Evolutionary conservation across 2,329 filamentous ascomycete genomes (phyloP), one percentile per base, ranked within the genome.

Genomic region (Karstenula rhodostoma): DNA sequence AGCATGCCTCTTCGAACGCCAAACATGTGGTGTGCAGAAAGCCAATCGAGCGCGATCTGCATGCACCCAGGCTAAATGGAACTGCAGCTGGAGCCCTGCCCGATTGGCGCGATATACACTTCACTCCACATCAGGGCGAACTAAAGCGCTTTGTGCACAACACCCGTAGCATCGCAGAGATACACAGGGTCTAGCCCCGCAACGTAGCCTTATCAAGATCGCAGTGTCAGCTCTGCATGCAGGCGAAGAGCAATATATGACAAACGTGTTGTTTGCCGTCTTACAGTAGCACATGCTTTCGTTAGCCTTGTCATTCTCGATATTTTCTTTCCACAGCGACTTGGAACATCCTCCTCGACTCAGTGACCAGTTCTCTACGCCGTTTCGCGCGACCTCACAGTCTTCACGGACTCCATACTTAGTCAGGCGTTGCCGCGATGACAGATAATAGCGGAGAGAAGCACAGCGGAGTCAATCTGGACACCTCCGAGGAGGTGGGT

Each of bases 31-130:
- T 12, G 23, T 27, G 12, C 44, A 17, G 17, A 27, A 10, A 22
- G 22, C 12, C 44, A 47, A 47, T 22, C 23, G 23, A 47, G 23
- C 10, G 17, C 27, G 10, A 17, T n/a, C 12, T 47, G 23, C 15
- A 46, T 46, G 43, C 43, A 46, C 44, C 44, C 12, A 29, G 44
- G 50, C 33, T 43, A 53, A 53, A 43, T 53, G 17, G 33, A 29
- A 9, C 35, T 25, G 33, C 50, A 33, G 50, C 33, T 43, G 35
- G 19, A 22, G 17, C 13, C 15, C 35, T 2, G 35, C 22, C 42
- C 42, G 40, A 56, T 47, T 56, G 35, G 40, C 19, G 23, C 42
- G 40, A 56, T 19, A 23, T 22, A 6, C 7, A 13, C 12, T 13
- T 3, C 1, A 12, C 4, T 12, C 19, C 17, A 29, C 7, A 47